phyloP scores from a whole-genome alignment of 495 filamentous ascomycete species.

The Oidiodendron maius region DNA sequence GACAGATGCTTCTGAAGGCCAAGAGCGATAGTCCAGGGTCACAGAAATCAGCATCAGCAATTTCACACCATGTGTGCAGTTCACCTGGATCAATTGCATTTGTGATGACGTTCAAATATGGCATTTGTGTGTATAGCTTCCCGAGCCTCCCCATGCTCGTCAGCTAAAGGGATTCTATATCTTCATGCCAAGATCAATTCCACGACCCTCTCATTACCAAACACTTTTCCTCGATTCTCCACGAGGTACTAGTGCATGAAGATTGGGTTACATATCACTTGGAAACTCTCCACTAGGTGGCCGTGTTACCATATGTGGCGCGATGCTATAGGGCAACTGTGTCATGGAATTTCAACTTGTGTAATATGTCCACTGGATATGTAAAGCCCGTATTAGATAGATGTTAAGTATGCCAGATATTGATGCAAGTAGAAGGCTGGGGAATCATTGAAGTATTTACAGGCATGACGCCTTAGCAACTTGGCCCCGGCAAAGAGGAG shows the following conservation, averaged over 20 bases:
- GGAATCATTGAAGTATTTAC: too few species aligned
- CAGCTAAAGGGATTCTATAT: slow-evolving; percentile 83
- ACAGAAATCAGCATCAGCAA: slow-evolving; percentile 16
- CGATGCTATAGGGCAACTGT: too few species aligned
- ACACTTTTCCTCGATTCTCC: slow-evolving; percentile 56
- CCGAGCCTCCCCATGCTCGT: slow-evolving; percentile 67
- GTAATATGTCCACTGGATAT: too few species aligned
- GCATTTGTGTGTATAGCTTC: slow-evolving; percentile 99
- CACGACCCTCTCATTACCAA: slow-evolving; percentile 82
- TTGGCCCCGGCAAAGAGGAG: too few species aligned
- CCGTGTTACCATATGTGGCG: too few species aligned
- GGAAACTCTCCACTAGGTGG: not conserved
- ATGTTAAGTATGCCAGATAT: too few species aligned
- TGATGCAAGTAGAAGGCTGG: too few species aligned
- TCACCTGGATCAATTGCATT: slow-evolving; percentile 5
- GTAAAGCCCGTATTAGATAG: too few species aligned
- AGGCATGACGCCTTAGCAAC: too few species aligned
- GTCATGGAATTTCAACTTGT: too few species aligned
- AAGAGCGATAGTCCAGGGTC: slow-evolving; percentile 18
- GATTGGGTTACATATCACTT: slow-evolving; percentile 62
- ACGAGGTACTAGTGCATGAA: slow-evolving; percentile 81
- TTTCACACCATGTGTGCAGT: slow-evolving; percentile 6
- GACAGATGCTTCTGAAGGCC: slow-evolving; percentile 3
- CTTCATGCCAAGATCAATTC: slow-evolving; percentile 83
- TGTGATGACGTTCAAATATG: slow-evolving; percentile 29